Evolutionary conservation across 129 eudicot species (phyloP), one percentile per base, ranked within the genome.

Genomic region (Pseudognaphalium luteoalbum): DNA sequence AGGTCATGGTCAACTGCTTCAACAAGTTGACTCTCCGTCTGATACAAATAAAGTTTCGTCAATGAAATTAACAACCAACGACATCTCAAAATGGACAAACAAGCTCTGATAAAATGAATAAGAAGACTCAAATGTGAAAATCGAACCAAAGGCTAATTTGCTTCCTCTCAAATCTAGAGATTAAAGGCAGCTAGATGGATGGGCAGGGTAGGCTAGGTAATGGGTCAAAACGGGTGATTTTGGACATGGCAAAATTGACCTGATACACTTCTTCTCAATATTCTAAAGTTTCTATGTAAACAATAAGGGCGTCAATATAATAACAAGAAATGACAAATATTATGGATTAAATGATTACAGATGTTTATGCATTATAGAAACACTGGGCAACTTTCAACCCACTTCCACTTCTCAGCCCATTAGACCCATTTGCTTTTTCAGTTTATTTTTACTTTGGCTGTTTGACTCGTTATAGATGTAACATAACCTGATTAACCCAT

Each of bases 1-100:
- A 93, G 88, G 85, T 93, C 98, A 39, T 91, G 92, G 56, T 93
- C 97, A 76, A 93, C 97, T 58, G 96, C 76, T 70, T 90, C 97
- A 81, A 87, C 98, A 30, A 93, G 85, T 75, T 93, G 85, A 80
- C 90, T 71, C 73, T 90, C 89, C 20, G 86, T 87, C 98, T 90
- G 88, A 60, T 70, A 22, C 1, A 64, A 33, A 74, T 37, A 21
- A 30, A 11, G 22, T 37, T 5, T 8, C 7, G 56, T 54, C 6
- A 16, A 20, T 11, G 21, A 35, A 57, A 57, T 58, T 20, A 60
- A 33, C 32, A n/a, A 68, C 54, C 34, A 54, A 51, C 28, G 22
- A n/a, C 28, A 25, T 25, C 28, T 25, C 28, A 25, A 25, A 25
- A 25, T 25, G 28, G 28, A 25, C 28, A 25, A 25, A 25, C 28